These are phyloP conservation scores for Blastobotrys robertii DNA, from an alignment of 805 yeast species.

Conservation along the genomic window DNA sequence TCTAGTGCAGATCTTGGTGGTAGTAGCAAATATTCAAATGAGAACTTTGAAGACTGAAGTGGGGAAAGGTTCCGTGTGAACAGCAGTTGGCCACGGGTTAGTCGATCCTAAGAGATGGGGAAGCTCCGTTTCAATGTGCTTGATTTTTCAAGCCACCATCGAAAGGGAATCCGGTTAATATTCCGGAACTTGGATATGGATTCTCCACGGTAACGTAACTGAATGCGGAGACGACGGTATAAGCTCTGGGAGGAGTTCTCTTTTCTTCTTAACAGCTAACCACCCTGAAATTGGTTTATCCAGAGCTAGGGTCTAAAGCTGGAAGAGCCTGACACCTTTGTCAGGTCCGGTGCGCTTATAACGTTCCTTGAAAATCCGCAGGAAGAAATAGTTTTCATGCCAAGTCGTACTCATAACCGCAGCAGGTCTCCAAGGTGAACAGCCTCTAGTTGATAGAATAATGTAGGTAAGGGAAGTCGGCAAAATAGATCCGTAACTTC, in stretches of 20 bases:
- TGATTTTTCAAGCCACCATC: constrained; percentile 30
- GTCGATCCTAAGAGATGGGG: constrained; percentile 36
- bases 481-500: constrained; percentile 36
- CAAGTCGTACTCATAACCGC: too few relatives aligned
- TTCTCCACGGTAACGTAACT: constrained; percentile 34
- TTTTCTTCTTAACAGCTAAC: constrained; percentile 34
- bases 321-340: constrained; percentile 33
- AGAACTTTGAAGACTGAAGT: constrained; percentile 36
- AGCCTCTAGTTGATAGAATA: too few relatives aligned
- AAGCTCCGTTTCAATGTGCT: constrained; percentile 31
- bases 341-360: constrained; percentile 34
- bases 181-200: constrained; percentile 38
- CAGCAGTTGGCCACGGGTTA: constrained; percentile 36
- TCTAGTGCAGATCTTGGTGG: constrained; percentile 37
- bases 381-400: constrained; percentile 33
- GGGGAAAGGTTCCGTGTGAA: constrained; percentile 36
- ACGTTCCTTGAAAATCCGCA: constrained; percentile 35
- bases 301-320: constrained; percentile 34
- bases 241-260: constrained; percentile 37
- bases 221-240: constrained; percentile 35
- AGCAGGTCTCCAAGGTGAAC: too few relatives aligned
- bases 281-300: constrained; percentile 36
- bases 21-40: constrained; percentile 35
- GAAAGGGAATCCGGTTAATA: constrained; percentile 37
- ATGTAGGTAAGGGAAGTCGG: too few relatives aligned